phyloP scores from a whole-genome alignment of 2,329 filamentous ascomycete species.

The Penicillium psychrosexuale region DNA sequence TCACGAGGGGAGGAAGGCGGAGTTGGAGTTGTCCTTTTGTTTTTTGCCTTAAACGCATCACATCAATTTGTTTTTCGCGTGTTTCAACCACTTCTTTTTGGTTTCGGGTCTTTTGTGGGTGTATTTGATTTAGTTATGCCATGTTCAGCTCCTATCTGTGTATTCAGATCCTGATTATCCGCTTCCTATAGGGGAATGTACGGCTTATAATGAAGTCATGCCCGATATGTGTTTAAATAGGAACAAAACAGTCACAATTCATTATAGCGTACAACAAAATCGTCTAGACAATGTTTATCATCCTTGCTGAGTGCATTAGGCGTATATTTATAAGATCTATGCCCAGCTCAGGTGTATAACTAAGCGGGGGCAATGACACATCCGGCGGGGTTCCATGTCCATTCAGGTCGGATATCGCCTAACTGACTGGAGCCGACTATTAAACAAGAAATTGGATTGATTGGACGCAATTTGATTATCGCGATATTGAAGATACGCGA shows the following conservation, averaged over 20 bases:
- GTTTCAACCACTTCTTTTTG: neutral
- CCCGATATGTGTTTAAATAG: neutral
- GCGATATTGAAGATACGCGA: constrained; percentile 17
- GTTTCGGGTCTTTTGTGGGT: neutral
- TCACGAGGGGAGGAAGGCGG: constrained; percentile 23
- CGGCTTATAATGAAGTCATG: constrained; percentile 3
- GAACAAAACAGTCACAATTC: neutral
- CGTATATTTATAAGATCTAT: neutral
- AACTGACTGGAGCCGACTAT: neutral
- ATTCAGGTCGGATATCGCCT: constrained; percentile 17
- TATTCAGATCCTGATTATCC: neutral
- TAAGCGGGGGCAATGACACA: neutral
- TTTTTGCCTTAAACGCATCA: constrained; percentile 11
- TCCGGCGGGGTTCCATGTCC: neutral
- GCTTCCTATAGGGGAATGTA: neutral
- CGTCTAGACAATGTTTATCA: neutral
- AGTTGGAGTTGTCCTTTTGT: constrained; percentile 16
- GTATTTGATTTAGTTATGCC: neutral
- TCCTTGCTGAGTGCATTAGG: neutral
- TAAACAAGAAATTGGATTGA: neutral
- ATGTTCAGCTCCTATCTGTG: neutral
- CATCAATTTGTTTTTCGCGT: neutral
- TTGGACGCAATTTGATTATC: neutral
- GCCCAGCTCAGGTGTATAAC: neutral
- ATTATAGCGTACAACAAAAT: neutral